Evolutionary conservation across 129 eudicot genomes (phyloP).

Genomic region (Kitagawia praeruptora): DNA sequence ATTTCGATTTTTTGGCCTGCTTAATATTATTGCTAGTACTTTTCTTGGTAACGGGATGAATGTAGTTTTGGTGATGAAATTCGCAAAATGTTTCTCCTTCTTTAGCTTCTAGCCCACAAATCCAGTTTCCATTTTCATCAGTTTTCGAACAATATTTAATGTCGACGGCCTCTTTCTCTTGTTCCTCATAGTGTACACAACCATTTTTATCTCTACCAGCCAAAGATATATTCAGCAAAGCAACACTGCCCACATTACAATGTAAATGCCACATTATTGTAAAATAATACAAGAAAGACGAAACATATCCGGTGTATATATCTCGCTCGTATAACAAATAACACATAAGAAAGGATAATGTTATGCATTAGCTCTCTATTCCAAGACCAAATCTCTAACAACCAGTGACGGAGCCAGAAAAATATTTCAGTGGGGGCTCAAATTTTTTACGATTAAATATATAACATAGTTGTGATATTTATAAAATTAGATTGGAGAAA

Average conservation of each 20-base stretch:
- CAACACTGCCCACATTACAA: background rate
- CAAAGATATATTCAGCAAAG: background rate
- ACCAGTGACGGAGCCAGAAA: no score
- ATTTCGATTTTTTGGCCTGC: slow-evolving; percentile 20
- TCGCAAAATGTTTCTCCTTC: slow-evolving; percentile 37
- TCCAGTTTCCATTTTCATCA: slow-evolving; percentile 42
- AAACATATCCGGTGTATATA: no score
- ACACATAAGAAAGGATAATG: no score
- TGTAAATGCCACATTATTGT: background rate
- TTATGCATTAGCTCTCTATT: no score
- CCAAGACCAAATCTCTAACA: no score
- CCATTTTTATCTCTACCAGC: background rate
- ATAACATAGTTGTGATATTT: no score
- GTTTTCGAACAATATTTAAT: slow-evolving; percentile 26
- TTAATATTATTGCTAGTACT: slow-evolving; percentile 11
- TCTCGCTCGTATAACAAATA: no score
- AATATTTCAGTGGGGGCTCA: no score
- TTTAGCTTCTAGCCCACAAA: slow-evolving; percentile 40
- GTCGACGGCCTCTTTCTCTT: slow-evolving; percentile 5
- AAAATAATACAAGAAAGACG: no score
- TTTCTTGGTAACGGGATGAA: slow-evolving; percentile 7
- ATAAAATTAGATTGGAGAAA: no score
- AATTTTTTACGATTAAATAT: no score
- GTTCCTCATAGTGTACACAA: background rate
- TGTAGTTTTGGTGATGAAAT: slow-evolving; percentile 19